A percentile compares a stretch with the other conserved stretches of the same genome.
These are phyloP conservation scores for Metrosideros polymorpha DNA, from an alignment of 441 rosid species.

Conservation along the genomic window DNA sequence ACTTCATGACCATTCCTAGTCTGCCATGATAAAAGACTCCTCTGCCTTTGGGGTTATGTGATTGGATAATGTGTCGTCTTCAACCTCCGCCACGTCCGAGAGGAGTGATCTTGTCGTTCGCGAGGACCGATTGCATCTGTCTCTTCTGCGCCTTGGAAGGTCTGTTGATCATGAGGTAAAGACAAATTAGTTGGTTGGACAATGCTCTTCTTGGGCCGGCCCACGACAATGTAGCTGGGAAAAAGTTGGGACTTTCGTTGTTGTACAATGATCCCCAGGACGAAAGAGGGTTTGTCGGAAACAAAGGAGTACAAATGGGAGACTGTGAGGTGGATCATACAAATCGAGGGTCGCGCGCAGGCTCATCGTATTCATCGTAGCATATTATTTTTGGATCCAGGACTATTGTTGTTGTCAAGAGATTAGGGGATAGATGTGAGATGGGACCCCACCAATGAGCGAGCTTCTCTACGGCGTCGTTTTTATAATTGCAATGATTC, in stretches of 20 bases:
- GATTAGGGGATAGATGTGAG: neutral
- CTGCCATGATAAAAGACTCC: neutral
- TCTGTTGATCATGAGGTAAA: neutral
- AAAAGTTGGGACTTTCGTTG: neutral
- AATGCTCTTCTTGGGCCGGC: neutral
- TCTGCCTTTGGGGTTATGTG: neutral
- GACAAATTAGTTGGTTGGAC: neutral
- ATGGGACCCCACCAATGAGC: neutral
- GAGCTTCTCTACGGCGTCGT: neutral
- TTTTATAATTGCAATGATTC: neutral
- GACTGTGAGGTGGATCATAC: neutral
- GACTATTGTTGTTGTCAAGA: neutral
- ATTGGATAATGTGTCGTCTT: neutral
- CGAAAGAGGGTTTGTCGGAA: neutral
- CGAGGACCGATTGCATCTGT: neutral
- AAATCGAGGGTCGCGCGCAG: neutral
- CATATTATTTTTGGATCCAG: neutral
- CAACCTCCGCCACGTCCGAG: neutral
- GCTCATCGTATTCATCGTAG: neutral
- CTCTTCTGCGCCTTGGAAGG: neutral
- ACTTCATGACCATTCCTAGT: neutral
- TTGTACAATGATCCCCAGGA: neutral
- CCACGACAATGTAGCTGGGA: neutral
- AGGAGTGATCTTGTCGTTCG: neutral
- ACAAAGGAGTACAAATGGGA: neutral